phyloP scores from a whole-genome alignment of 371 early-diverging fungal species.

The Haplosporangium sp. region DNA sequence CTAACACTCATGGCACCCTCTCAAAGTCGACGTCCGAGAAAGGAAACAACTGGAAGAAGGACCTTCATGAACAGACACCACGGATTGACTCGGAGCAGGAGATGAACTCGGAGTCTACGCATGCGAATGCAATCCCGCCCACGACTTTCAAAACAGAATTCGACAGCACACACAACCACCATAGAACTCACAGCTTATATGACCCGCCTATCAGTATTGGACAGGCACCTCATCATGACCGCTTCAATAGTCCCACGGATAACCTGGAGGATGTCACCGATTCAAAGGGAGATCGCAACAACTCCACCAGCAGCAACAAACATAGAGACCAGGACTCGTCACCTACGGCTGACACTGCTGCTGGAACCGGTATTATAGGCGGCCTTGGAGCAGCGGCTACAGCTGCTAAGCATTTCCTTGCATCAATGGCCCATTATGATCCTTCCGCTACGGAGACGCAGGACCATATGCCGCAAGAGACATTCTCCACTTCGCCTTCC shows the following conservation, averaged over 20 bases:
- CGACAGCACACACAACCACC: neutral
- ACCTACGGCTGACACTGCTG: neutral
- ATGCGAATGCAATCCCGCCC: neutral
- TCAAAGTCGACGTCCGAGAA: no score
- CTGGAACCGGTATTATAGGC: neutral
- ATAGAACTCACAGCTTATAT: neutral
- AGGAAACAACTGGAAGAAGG: neutral
- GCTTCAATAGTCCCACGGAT: slow-evolving; percentile 10
- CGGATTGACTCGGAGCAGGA: neutral
- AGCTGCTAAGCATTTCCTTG: neutral
- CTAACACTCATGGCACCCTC: no score
- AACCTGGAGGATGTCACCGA: neutral
- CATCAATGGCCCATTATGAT: slow-evolving; percentile 7
- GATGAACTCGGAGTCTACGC: slow-evolving; percentile 1
- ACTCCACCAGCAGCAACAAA: no score
- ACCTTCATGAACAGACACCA: neutral
- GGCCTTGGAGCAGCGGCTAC: neutral
- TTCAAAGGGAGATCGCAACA: neutral
- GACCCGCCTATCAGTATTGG: slow-evolving; percentile 1
- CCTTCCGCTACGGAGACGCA: neutral
- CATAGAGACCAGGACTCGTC: neutral
- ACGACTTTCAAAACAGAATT: neutral
- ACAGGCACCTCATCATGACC: slow-evolving; percentile 11
- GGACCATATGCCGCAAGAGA: neutral
- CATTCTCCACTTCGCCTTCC: slow-evolving; percentile 8